Evolutionary conservation across 805 yeast species (phyloP), one percentile per base, ranked within the genome.

Genomic region (Candida yuanshanica): DNA sequence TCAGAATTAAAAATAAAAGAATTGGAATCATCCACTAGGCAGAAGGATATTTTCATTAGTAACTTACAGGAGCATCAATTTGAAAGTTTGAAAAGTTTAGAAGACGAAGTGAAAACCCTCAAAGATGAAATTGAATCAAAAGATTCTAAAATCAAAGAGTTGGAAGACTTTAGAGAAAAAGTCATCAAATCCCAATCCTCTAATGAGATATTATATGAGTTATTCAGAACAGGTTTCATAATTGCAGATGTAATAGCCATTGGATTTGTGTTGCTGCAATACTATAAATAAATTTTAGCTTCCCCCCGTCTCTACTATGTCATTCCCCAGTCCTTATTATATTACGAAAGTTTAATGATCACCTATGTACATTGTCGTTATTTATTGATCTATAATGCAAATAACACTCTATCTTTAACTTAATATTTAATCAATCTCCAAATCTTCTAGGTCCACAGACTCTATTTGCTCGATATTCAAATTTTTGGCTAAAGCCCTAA

Each of bases 401-500:
- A n/a, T n/a, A n/a, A n/a, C n/a, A 27, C 11, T 27, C 12, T 11
- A 27, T 27, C 12, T 27, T 17, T 27, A 27, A n/a, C n/a, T 16
- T 12, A 20, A 11, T 20, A 18, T 11, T 22, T 16, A 44, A 12
- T 51, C 50, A 7, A 60, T 40, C 1, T 52, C 56, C 13, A 63
- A 40, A 34, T 61, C 65, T n/a, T 61, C 63, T 2, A 63, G 45
- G 18, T 62, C 65, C 20, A 62, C 57, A 20, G 65, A 57, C 41
- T 69, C 72, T 5, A 70, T 60, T 7, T 55, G 52, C 5, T 56
- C 42, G 23, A 68, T 59, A 1, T 70, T 69, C 16, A 77, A 44
- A 2, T 59, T 50, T 36, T 56, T 55, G 1, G 75, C 69, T 22
- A 77, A 55, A 44, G 69, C 66, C n/a, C 62, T 55, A 1, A 68